These are phyloP conservation scores for Cryptococcus sp. DNA, from an alignment of 1,284 basidiomycete species.

Conservation along the genomic window DNA sequence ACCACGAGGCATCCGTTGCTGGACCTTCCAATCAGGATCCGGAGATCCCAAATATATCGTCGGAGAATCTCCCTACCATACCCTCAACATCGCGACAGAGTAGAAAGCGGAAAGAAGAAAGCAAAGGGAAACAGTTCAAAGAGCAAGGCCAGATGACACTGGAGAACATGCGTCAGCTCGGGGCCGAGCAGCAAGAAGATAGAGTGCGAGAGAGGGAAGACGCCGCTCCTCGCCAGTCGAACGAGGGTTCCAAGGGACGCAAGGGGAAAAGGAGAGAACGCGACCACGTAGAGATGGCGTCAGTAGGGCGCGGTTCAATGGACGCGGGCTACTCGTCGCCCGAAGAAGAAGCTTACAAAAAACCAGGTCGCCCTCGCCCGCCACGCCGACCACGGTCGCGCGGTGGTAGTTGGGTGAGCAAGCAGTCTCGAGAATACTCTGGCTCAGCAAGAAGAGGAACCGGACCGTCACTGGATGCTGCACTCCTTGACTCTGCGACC, in stretches of 20 bases:
- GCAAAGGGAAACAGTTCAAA: conserved; percentile 4
- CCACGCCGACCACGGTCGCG: conserved; percentile 12
- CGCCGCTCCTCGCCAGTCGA: neutral
- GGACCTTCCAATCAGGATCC: conserved; percentile 39
- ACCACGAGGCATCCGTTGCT: conserved; percentile 13
- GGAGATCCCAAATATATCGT: conserved; percentile 36
- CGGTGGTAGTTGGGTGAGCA: conserved; percentile 8
- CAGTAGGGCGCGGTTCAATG: neutral
- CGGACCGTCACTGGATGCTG: conserved; percentile 5
- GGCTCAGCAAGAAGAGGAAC: neutral
- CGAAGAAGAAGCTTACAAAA: conserved; percentile 4
- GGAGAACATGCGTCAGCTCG: conserved; percentile 20
- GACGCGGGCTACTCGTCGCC: conserved; percentile 14
- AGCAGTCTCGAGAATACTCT: neutral
- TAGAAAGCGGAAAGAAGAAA: conserved; percentile 1
- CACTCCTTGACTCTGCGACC: conserved; percentile 25
- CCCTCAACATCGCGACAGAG: conserved; percentile 1
- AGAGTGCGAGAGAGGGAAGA: conserved; percentile 1
- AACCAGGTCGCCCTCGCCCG: neutral
- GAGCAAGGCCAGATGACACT: conserved; percentile 11
- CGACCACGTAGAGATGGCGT: conserved; percentile 17
- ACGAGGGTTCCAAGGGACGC: neutral
- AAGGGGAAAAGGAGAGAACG: neutral
- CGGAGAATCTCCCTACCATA: neutral
- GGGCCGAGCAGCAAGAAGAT: conserved; percentile 8